Conservation (phyloP, 345 rosid species). For the Anastatica hierochuntica region DNA sequence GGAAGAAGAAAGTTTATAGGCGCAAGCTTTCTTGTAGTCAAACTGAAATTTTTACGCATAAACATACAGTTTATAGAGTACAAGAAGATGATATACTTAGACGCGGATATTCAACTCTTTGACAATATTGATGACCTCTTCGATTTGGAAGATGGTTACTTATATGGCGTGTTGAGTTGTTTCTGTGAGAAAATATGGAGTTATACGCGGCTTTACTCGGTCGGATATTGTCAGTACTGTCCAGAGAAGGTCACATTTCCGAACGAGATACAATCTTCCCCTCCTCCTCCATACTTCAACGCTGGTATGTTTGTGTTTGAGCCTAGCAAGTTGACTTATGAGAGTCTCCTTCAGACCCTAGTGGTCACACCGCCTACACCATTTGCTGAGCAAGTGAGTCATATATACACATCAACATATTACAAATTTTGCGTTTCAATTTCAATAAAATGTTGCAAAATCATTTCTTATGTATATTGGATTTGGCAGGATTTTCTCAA, state of each 20-base stretch:
- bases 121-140: slow-evolving; percentile 62
- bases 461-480: neutral
- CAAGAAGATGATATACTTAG: slow-evolving; percentile 59
- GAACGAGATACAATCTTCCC: slow-evolving; percentile 37
- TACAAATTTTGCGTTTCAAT: too few species aligned
- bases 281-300: slow-evolving; percentile 57
- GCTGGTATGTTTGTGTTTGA: slow-evolving; percentile 73
- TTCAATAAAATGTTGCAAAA: too few species aligned
- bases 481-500: slow-evolving; percentile 57
- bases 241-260: slow-evolving; percentile 53
- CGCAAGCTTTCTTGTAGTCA: too few species aligned
- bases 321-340: slow-evolving; percentile 38
- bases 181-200: slow-evolving; percentile 68
- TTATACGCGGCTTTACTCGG: slow-evolving; percentile 31
- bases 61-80: slow-evolving; percentile 42
- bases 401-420: neutral
- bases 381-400: slow-evolving; percentile 64
- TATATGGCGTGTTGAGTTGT: slow-evolving; percentile 63
- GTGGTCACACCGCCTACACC: slow-evolving; percentile 44
- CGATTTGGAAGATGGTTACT: slow-evolving; percentile 43
- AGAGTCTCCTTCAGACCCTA: slow-evolving; percentile 37
- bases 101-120: slow-evolving; percentile 67
- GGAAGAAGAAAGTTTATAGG: too few species aligned
- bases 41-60: too few species aligned
- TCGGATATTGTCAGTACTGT: slow-evolving; percentile 64